Evolutionary conservation across 306 rosid genomes (phyloP), one percentile per base, ranked within the genome.

Genomic region (Mimosa bimucronata): DNA sequence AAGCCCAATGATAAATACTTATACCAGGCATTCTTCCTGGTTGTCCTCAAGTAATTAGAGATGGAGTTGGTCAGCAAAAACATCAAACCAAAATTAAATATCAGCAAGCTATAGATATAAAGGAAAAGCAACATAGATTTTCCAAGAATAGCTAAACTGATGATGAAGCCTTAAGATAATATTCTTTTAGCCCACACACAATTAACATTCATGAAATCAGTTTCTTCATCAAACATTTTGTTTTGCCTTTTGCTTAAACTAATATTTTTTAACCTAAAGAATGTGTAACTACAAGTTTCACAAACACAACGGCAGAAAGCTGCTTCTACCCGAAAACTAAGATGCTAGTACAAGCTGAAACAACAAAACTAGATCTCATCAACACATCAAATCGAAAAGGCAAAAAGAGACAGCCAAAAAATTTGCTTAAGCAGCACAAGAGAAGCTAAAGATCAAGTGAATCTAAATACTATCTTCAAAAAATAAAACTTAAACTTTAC

Each of bases 21-120:
- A 92, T 97, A 78, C 89, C 74, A 16, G 94, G 98, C 15, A 97
- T 94, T 87, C 91, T 94, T 50, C 97, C 98, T 94, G 89, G 79
- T 19, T 62, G 85, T 77, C 74, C 61, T 73, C 74, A 83, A 66
- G 75, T 66, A 50, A 84, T 80, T 80, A 66, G 53, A 74, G 83
- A 81, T 57, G 81, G 74, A 55, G 70, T 75, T 61, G 81, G 76
- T 80, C 77, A 80, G n/a, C 45, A 79, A 82, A 81, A 2, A 50
- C 25, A 52, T 52, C 10, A 19, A 50, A 50, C 66, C 68, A 78
- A 78, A 72, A 81, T 77, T 71, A 26, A 65, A 66, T 23, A 83
- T 69, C 55, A 41, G 57, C 57, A 70, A 42, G 55, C 46, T 70
- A 44, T 58, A 45, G 53, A 45, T 65, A 72, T 9, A 73, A n/a